Base-by-base conservation (phyloP, 2,329 filamentous ascomycete species). In the Penicillium verrucosum region DNA sequence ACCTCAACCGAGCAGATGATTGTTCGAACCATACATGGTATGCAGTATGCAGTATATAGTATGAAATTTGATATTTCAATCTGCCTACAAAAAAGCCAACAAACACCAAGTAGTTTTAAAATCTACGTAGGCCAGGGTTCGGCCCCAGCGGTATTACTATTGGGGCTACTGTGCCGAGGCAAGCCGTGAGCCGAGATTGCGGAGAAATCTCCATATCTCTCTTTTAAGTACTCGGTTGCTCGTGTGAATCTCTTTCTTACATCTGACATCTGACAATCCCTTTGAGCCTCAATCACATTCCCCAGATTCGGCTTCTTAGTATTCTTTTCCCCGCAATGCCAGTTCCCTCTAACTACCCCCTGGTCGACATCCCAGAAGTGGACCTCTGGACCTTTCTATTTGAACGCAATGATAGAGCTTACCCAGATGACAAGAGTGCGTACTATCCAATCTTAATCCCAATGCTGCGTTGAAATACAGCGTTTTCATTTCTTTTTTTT, bases 361-460 rank as follows among this genome's bases (percentile, higher is more conserved):
- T 80, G 8, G 67, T 94, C 37, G 78, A 86, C 21, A 86, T 96
- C 40, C 92, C 92, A 0, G 77, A 88, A 64, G 75, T 87, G 54
- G 91, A 95, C 72, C 70, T 96, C 47, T 96, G 90, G 89, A 81
- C 81, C 0, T 86, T 92, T 56, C 77, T 95, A 44, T 92, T 96
- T 68, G 87, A 92, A 65, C 79, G 82, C 56, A 85, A 84, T 63
- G 80, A 88, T 62, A 84, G 77, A 62, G 73, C 77, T 2, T 95
- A 84, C 66, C 80, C 87, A 1, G 87, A 92, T 63, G 81, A 89
- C 67, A 90, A 93, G 78, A 82, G 90, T 91, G 75, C 54, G 75
- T 64, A 27, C 30, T 16, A 36, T 36, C 9, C 5, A 27, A 34
- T 40, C 37, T 27, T 23, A 38, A 38, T 29, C 21, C 34, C 16